Evolutionary conservation across 2,329 filamentous ascomycete species (phyloP).

Genomic region (Apiospora koreana): DNA sequence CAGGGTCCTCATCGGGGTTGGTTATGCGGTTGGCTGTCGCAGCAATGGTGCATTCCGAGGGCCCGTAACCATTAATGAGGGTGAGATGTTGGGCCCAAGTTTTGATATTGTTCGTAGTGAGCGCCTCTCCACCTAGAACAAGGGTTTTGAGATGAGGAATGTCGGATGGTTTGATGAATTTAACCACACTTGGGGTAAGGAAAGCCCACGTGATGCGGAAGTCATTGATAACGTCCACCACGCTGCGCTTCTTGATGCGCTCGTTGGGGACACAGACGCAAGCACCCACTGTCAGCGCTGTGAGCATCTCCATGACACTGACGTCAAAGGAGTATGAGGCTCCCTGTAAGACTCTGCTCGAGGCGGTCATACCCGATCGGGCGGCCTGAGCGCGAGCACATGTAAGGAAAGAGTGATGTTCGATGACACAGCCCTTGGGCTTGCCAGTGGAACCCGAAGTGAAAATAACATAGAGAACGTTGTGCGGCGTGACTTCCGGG

Average conservation of each 20-base stretch:
- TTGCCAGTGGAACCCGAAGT: slow-evolving; percentile 9
- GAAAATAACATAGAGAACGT: slow-evolving; percentile 10
- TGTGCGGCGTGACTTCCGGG: neutral
- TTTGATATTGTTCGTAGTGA: neutral
- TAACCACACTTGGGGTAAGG: slow-evolving; percentile 13
- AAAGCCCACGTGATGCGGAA: slow-evolving; percentile 14
- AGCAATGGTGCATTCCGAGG: neutral
- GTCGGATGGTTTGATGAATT: slow-evolving; percentile 14
- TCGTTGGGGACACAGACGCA: slow-evolving; percentile 58
- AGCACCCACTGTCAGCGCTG: slow-evolving; percentile 55
- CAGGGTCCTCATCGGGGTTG: neutral
- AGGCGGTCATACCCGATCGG: slow-evolving; percentile 46
- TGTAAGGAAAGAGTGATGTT: neutral
- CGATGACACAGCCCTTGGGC: slow-evolving; percentile 10
- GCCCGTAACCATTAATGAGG: slow-evolving; percentile 8
- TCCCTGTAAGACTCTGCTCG: neutral
- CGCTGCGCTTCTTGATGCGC: slow-evolving; percentile 39
- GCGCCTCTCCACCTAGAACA: neutral
- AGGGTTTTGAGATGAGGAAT: neutral
- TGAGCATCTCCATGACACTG: slow-evolving; percentile 52
- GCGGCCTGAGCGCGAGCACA: neutral
- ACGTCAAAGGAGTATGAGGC: slow-evolving; percentile 51
- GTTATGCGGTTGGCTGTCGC: neutral
- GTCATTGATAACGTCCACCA: slow-evolving; percentile 13
- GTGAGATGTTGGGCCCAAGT: slow-evolving; percentile 2